Evolutionary conservation across 2,329 filamentous ascomycete genomes (phyloP), one percentile per base, ranked within the genome.

Genomic region (Lasiodiplodia hormozganensis): DNA sequence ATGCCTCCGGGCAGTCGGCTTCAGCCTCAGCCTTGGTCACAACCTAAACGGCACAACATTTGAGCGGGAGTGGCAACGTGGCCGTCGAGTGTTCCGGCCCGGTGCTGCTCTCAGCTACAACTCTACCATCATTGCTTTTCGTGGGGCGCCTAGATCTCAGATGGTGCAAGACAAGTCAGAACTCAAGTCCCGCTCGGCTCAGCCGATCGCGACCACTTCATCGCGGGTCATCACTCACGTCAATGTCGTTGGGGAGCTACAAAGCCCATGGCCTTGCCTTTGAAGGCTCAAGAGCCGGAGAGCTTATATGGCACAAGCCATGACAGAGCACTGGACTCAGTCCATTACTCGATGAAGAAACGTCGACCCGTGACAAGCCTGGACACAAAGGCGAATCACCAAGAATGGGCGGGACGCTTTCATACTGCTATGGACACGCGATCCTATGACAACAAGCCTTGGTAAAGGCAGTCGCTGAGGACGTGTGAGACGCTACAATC

Each of bases 131-230:
- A 47, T 8, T 47, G 10, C 18, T 38, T 40, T 14, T 36, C 54
- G 31, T 16, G 16, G n/a, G n/a, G 54, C 36, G 36, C n/a, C 23
- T 18, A 21, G 12, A 40, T 23, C 53, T 58, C 54, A 16, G 8
- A 34, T 25, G 34, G 54, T 38, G 40, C 40, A 28, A 49, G 6
- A 14, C 18, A 34, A 62, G 25, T 62, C 40, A 12, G 23, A 14
- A n/a, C 31, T 36, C n/a, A n/a, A 51, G 25, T 49, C 25, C 40
- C 58, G 40, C 40, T 62, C 58, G 58, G 40, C 23, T 34, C 58
- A 62, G 38, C 58, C 40, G 58, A 62, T 28, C 58, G 25, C 40
- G 25, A 58, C 38, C 38, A 47, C 51, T 53, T 28, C 51, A 53
- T 53, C 51, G 28, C 8, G 16, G 16, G 28, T 23, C 58, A 47